A percentile compares a stretch with the other conserved stretches of the same genome.
These are phyloP conservation scores for Saccharomyces jurei DNA, from an alignment of 805 yeast genomes.

Conservation along the genomic window DNA sequence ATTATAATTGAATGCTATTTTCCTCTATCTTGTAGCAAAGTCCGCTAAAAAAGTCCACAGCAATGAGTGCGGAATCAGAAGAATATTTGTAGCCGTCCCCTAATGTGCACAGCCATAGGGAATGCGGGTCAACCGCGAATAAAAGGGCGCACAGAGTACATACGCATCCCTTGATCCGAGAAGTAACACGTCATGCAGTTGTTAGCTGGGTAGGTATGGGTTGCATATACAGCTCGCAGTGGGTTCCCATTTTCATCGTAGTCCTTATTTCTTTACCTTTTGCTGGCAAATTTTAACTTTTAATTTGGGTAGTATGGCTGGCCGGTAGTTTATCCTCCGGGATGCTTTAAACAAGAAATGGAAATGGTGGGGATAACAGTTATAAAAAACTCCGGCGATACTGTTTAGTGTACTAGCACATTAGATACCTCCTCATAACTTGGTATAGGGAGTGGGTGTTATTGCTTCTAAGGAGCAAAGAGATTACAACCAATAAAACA, in stretches of 20 bases:
- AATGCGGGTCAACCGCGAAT: not conserved
- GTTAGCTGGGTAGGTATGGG: not conserved
- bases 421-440: not conserved
- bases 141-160: not conserved
- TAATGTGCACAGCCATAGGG: not conserved
- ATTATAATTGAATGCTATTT: not conserved
- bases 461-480: no score
- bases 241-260: not conserved
- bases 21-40: not conserved
- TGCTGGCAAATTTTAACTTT: not conserved
- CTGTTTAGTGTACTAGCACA: not conserved
- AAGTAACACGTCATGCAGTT: not conserved
- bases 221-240: not conserved
- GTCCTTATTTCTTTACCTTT: not conserved
- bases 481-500: not conserved
- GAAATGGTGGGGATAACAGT: not conserved
- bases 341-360: not conserved
- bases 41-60: not conserved
- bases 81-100: not conserved
- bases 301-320: not conserved
- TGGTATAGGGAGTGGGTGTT: no score
- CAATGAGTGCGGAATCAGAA: not conserved
- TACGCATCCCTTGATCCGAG: not conserved
- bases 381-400: no score
- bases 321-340: not conserved